phyloP scores from a whole-genome alignment of 192 early-diverging fungal species.

The Oehlia diaphana region DNA sequence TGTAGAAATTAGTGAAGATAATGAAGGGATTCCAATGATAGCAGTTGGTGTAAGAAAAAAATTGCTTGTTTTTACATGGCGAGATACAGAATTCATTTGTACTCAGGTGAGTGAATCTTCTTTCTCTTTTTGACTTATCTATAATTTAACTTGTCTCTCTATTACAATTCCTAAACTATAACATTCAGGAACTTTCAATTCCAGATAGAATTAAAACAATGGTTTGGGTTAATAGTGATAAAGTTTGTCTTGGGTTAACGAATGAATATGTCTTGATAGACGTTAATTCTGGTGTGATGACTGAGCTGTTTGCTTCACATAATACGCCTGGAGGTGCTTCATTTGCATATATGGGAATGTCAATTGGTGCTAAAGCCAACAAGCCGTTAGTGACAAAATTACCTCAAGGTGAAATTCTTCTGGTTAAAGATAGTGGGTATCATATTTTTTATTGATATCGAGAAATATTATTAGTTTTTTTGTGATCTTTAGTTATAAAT shows the following conservation, averaged over 20 bases:
- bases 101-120: constrained; percentile 45
- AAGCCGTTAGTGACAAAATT: constrained; percentile 64
- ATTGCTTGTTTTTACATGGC: constrained; percentile 73
- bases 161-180: neutral
- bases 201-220: constrained; percentile 74
- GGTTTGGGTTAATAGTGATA: constrained; percentile 71
- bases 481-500: neutral
- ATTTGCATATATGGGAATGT: constrained; percentile 40
- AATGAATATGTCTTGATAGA: constrained; percentile 66
- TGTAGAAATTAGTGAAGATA: constrained; percentile 60
- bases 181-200: constrained; percentile 64
- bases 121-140: neutral
- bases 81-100: constrained; percentile 69
- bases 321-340: constrained; percentile 42
- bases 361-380: constrained; percentile 48
- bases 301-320: constrained; percentile 54
- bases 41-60: constrained; percentile 73
- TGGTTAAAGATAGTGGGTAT: constrained; percentile 58
- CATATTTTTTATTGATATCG: neutral
- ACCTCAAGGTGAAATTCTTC: constrained; percentile 63
- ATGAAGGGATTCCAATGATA: constrained; percentile 57
- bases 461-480: neutral
- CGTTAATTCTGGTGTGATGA: constrained; percentile 51
- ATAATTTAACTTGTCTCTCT: neutral
- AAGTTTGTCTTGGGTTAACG: constrained; percentile 65